A percentile compares a stretch with the other conserved stretches of the same genome.
Evolutionary conservation across 2,329 filamentous ascomycete species (phyloP).

Genomic region (Aureobasidium sp.): DNA sequence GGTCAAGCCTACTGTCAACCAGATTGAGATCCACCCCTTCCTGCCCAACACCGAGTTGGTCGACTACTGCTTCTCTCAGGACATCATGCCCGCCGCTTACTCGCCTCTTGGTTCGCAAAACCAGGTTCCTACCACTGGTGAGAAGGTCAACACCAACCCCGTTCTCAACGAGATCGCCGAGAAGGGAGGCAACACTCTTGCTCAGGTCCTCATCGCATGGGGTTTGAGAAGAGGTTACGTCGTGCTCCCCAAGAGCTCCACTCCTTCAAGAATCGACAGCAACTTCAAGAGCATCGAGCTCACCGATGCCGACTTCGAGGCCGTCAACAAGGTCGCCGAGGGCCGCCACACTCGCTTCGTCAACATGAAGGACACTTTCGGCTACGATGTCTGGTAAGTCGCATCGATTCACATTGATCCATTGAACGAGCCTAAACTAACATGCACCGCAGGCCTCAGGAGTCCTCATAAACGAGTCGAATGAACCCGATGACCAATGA

Average conservation of each 20-base stretch:
- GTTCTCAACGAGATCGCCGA: conserved; percentile 53
- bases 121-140: conserved; percentile 61
- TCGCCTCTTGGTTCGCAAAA: conserved; percentile 59
- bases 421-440: neutral
- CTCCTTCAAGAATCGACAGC: conserved; percentile 58
- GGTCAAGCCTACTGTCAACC: conserved; percentile 39
- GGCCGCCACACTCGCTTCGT: conserved; percentile 65
- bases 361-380: conserved; percentile 77
- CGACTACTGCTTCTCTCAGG: conserved; percentile 50
- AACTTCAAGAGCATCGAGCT: conserved; percentile 60
- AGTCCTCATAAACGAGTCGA: conserved; percentile 21
- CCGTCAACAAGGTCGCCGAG: conserved; percentile 57
- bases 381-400: conserved; percentile 53
- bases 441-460: conserved; percentile 27
- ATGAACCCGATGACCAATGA: neutral
- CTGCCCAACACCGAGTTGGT: conserved; percentile 58
- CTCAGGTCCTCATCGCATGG: conserved; percentile 59
- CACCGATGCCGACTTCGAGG: conserved; percentile 47
- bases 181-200: conserved; percentile 51
- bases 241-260: conserved; percentile 65
- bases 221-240: conserved; percentile 59
- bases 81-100: conserved; percentile 51
- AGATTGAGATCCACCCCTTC: conserved; percentile 48
- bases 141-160: conserved; percentile 56
- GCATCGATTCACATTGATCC: neutral